Base-by-base conservation (phyloP, 805 yeast species). In the Ogataea chonburiensis region DNA sequence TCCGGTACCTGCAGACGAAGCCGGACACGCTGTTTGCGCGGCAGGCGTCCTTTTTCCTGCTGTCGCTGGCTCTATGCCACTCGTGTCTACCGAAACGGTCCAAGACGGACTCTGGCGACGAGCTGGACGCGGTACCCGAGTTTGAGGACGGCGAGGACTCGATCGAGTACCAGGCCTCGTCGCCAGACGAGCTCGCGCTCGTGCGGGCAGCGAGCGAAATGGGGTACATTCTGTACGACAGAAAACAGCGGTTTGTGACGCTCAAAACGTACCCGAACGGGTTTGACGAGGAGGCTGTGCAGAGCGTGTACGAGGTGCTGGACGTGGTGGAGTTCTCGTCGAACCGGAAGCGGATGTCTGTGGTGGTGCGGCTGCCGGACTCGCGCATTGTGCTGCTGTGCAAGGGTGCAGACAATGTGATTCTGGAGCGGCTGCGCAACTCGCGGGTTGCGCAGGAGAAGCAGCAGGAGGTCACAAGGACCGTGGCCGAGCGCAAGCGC, bases 361-460 rank as follows among this genome's bases (percentile, higher is more conserved):
- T 86, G n/a, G 58, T 91, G 7, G 80, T 88, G 1, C 71, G 64
- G 42, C 77, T 85, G 49, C 96, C 97, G 0, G 83, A 85, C 55
- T 76, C 76, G 5, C 71, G 83, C 40, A 71, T 88, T 15, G 77
- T 91, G 29, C 54, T 93, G 45, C 66, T 93, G 27, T 87, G 96
- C 62, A 93, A 93, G 62, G 99, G 98, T 37, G 98, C 99, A 2
- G 98, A 93, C 58, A 86, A 86, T 52, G 73, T 91, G 8, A 86
- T 93, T 31, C 58, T 89, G 34, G 95, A 89, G 34, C 72, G 85
- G 40, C 66, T 93, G 40, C 70, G 68, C 38, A 67, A 80, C 45
- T 47, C 73, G 0, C 74, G 72, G 2, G 34, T 82, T 31, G 96
- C 94, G 0, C 60, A 64, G 14, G 54, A 58, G n/a, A 86, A 83